Evolutionary conservation across 2,329 filamentous ascomycete species (phyloP), one percentile per base, ranked within the genome.

Genomic region (Coniochaeta sp.): DNA sequence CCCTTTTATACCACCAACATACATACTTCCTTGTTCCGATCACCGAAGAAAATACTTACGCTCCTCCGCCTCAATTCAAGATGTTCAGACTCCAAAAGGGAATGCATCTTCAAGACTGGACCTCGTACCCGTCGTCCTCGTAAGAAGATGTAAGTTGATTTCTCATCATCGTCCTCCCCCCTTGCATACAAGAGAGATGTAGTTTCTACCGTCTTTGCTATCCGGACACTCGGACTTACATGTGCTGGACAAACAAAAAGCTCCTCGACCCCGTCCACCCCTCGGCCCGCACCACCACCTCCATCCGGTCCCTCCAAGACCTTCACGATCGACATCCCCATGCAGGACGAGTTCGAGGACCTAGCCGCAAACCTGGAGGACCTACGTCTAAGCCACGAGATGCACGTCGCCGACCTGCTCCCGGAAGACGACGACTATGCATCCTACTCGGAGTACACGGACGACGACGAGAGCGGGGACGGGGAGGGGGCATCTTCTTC

Each of bases 251-350:
- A n/a, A n/a, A n/a, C n/a, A n/a, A n/a, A n/a, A n/a, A n/a, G n/a
- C n/a, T 42, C 38, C 20, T 26, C 38, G n/a, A n/a, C 38, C 18
- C 3, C 22, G 14, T 26, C 20, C n/a, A 42, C 38, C 52, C 51
- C 45, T 2, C 45, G 26, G 22, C 54, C 51, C 47, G 62, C 57
- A 30, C 62, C 60, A 6, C 65, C 64, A 20, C 69, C 64, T 7
- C 65, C 67, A 1, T 63, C 73, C 3, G 67, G 67, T 3, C 71
- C 72, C 1, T 71, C 73, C 57, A 73, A 73, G 67, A 79, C 72
- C 14, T 78, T 79, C 59, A 76, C 70, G 58, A 77, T 78, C 59
- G 71, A 80, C 65, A 77, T 78, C 60, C 67, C 71, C 51, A 68
- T 80, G 59, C 65, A 72, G 0, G 64, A 62, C 6, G 64, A 61